Evolutionary conservation across 148 eudicot genomes (phyloP).

Genomic region (Silene uniflora): DNA sequence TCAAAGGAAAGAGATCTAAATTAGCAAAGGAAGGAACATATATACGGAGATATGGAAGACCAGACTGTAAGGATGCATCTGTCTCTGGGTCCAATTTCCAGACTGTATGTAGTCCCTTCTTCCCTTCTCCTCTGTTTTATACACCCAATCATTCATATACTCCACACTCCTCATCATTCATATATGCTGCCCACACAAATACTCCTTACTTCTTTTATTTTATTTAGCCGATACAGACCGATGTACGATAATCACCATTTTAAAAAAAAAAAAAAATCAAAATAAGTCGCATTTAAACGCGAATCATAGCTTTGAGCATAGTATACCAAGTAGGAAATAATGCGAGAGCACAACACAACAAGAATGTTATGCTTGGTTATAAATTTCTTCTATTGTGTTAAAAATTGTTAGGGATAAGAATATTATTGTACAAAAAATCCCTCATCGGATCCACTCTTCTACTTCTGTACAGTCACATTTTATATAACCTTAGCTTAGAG

Average conservation of each 20-base stretch:
- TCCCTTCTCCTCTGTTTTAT: slow-evolving; percentile 6
- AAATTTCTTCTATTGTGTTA: slow-evolving; percentile 25
- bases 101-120: too few species aligned
- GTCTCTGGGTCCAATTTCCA: slow-evolving; percentile 21
- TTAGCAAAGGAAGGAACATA: not conserved
- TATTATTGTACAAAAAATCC: slow-evolving; percentile 31
- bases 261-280: too few species aligned
- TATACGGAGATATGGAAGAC: slow-evolving; percentile 24
- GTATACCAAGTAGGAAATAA: too few species aligned
- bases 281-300: too few species aligned
- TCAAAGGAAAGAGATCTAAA: slow-evolving; percentile 24
- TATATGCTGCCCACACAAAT: not conserved
- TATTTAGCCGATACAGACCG: too few species aligned
- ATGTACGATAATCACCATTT: too few species aligned
- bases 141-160: slow-evolving; percentile 16
- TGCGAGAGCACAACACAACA: not conserved
- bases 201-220: not conserved
- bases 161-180: not conserved
- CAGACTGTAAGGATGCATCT: slow-evolving; percentile 25
- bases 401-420: slow-evolving; percentile 31
- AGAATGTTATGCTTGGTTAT: slow-evolving; percentile 15
- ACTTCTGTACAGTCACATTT: slow-evolving; percentile 13
- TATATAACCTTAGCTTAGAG: too few species aligned
- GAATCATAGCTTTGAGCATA: too few species aligned
- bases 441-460: slow-evolving; percentile 21